Evolutionary conservation across 2,329 filamentous ascomycete genomes (phyloP), one percentile per base, ranked within the genome.

Genomic region (Chaetomium globosum): DNA sequence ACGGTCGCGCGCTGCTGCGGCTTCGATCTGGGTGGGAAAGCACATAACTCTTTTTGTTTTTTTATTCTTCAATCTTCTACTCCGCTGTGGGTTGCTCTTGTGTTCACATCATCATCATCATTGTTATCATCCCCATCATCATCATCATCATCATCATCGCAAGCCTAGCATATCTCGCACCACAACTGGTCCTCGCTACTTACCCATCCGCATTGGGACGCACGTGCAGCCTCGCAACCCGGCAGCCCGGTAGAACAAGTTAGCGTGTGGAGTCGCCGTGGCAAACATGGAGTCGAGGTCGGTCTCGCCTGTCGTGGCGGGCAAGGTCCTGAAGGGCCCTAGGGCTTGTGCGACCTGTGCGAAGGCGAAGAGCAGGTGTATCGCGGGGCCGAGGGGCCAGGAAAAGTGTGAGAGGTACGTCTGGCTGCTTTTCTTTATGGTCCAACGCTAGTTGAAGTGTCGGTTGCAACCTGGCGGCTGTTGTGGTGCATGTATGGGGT

Each of bases 341-440:
- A 79, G 80, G 68, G 82, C 82, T 52, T 84, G 82, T 70, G 76
- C 76, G 1, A 82, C 81, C 1, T 84, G 82, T 70, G 82, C 82
- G 65, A 82, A 79, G 69, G 82, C 82, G n/a, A 84, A 84, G 71
- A 78, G 81, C 33, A 76, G 81, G 69, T 84, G 82, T 53, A 79
- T 82, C 30, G 75, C 80, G 0, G 79, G 81, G 2, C 77, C 78
- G 10, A 72, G 73, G 16, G 75, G 73, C 6, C 61, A 65, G 39
- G 74, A 75, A 61, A 80, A 80, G 62, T 84, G 82, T 68, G 81
- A 84, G 67, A 78, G 82, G 81, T 83, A 69, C 39, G 59, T 55
- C 16, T n/a, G 52, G 26, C 16, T 16, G 12, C 9, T 36, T 26
- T 21, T 54, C 31, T 54, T 43, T 46, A 19, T 54, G 36, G 23